phyloP scores from a whole-genome alignment of 768 basidiomycete genomes.

The Steccherinum ochraceum region DNA sequence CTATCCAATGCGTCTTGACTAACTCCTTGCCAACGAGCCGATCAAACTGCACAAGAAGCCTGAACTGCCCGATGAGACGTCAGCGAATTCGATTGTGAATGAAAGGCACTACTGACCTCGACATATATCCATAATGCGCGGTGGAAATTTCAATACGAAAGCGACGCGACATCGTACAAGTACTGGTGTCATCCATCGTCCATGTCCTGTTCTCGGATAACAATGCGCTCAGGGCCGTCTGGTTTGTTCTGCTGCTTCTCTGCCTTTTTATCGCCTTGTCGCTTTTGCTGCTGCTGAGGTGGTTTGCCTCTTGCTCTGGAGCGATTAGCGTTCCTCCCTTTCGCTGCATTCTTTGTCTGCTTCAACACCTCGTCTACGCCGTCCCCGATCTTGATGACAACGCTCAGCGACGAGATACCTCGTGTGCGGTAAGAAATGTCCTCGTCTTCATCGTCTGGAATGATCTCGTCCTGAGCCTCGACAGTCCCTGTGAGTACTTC shows the following conservation, averaged over 20 bases:
- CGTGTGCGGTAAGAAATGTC: slow-evolving; percentile 57
- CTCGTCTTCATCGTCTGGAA: slow-evolving; percentile 71
- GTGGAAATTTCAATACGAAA: too few relatives aligned
- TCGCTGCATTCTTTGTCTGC: slow-evolving; percentile 8
- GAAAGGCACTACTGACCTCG: too few relatives aligned
- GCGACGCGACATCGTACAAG: too few relatives aligned
- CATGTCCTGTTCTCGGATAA: slow-evolving; percentile 16
- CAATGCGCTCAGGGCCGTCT: slow-evolving; percentile 4
- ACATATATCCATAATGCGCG: too few relatives aligned
- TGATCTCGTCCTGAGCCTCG: slow-evolving; percentile 71
- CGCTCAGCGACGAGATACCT: slow-evolving; percentile 61
- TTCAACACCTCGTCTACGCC: slow-evolving; percentile 40
- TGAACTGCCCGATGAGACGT: too few relatives aligned
- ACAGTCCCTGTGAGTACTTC: slow-evolving; percentile 65
- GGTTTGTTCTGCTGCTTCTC: background rate
- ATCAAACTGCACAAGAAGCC: too few relatives aligned
- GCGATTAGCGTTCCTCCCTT: slow-evolving; percentile 5
- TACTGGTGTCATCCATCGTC: slow-evolving; percentile 10
- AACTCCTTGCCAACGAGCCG: too few relatives aligned
- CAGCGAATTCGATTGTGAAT: too few relatives aligned
- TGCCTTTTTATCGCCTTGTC: background rate
- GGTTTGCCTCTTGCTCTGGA: background rate
- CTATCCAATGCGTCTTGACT: too few relatives aligned
- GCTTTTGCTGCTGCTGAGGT: background rate
- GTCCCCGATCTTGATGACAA: slow-evolving; percentile 55